Conservation (phyloP, 1,284 basidiomycete genomes). For the Volvariella volvacea region DNA sequence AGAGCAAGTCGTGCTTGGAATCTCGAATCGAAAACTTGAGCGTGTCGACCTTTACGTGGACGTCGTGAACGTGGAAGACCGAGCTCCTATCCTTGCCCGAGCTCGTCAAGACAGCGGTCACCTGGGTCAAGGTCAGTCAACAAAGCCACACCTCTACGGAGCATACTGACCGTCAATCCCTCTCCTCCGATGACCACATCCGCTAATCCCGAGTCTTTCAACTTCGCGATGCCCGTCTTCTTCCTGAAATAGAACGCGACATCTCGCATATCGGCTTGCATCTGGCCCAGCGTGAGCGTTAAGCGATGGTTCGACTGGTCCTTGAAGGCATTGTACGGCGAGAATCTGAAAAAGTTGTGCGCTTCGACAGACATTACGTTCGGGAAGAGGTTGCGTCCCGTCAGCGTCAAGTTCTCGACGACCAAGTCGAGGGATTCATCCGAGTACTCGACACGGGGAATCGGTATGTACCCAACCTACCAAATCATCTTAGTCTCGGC, state of each 20-base stretch:
- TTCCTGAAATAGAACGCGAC: constrained; percentile 84
- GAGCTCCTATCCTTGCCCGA: constrained; percentile 59
- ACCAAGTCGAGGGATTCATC: constrained; percentile 84
- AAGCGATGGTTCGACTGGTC: constrained; percentile 68
- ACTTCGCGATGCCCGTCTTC: constrained; percentile 74
- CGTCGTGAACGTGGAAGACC: constrained; percentile 75
- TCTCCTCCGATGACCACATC: constrained; percentile 85
- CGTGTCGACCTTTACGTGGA: constrained; percentile 76
- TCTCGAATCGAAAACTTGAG: constrained; percentile 91
- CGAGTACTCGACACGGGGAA: constrained; percentile 89
- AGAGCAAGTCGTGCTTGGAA: constrained; percentile 86
- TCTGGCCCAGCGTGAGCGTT: constrained; percentile 70
- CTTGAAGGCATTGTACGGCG: constrained; percentile 56
- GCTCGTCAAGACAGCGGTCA: constrained; percentile 58
- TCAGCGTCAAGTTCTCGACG: constrained; percentile 89
- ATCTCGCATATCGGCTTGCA: constrained; percentile 93
- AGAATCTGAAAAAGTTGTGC: constrained; percentile 81
- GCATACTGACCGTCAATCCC: constrained; percentile 51
- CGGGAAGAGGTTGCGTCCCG: constrained; percentile 78
- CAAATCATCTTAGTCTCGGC: too few relatives aligned
- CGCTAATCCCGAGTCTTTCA: constrained; percentile 87
- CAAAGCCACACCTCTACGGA: not conserved
- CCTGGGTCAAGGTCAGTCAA: constrained; percentile 20
- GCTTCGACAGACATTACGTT: constrained; percentile 79
- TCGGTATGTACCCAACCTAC: constrained; percentile 83